A percentile compares a stretch with the other conserved stretches of the same genome.
phyloP scores from a whole-genome alignment of 1,284 basidiomycete species.

The Ganoderma boninense region DNA sequence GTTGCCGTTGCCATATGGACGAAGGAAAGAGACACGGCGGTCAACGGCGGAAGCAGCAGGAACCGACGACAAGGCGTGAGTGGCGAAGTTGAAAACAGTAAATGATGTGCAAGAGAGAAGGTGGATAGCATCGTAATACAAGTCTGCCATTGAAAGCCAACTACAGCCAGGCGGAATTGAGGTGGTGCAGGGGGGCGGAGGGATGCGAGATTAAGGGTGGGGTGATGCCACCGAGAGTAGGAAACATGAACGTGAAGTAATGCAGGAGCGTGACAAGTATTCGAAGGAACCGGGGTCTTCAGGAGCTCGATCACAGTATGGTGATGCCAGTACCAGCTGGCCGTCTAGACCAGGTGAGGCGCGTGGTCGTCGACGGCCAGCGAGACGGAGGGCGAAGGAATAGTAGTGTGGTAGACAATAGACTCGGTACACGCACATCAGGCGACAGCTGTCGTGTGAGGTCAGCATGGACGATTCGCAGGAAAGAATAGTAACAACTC shows the following conservation, averaged over 20 bases:
- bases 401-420: slow-evolving; percentile 21
- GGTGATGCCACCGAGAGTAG: background rate
- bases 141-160: slow-evolving; percentile 3
- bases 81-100: slow-evolving; percentile 1
- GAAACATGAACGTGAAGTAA: background rate
- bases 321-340: slow-evolving; percentile 18
- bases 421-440: slow-evolving; percentile 14
- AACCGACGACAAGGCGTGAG: background rate
- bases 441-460: background rate
- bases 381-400: slow-evolving; percentile 15
- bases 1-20: background rate
- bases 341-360: slow-evolving; percentile 25
- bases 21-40: background rate
- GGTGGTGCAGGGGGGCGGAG: background rate
- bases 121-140: background rate
- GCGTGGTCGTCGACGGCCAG: slow-evolving; percentile 25
- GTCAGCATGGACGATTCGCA: background rate
- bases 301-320: background rate
- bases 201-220: too few relatives aligned
- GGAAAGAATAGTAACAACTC: background rate
- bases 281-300: background rate
- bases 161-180: background rate
- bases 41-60: background rate
- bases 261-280: background rate
- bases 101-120: slow-evolving; percentile 4